Evolutionary conservation across 2,329 filamentous ascomycete genomes (phyloP).

Genomic region (Cercospora nicotianae): DNA sequence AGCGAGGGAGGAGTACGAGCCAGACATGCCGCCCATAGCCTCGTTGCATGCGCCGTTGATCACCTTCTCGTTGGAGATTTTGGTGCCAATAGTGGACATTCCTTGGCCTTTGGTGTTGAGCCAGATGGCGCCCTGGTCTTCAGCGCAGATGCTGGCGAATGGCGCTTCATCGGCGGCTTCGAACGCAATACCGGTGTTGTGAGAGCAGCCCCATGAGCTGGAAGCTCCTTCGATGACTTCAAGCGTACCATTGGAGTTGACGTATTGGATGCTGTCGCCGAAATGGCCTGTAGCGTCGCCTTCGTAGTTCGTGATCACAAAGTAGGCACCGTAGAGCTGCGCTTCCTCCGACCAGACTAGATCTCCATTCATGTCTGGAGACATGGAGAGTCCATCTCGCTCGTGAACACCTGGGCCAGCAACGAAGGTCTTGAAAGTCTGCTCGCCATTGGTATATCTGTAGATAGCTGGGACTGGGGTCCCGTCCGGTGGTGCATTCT

Average conservation of each 20-base stretch:
- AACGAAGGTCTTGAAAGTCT: conserved; percentile 60
- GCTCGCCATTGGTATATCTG: conserved; percentile 56
- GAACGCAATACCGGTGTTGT: conserved; percentile 65
- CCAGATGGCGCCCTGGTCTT: conserved; percentile 65
- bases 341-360: conserved; percentile 59
- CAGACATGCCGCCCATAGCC: conserved; percentile 62
- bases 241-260: conserved; percentile 51
- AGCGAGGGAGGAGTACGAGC: conserved; percentile 60
- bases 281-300: conserved; percentile 58
- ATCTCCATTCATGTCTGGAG: conserved; percentile 63
- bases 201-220: conserved; percentile 61
- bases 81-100: conserved; percentile 56
- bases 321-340: conserved; percentile 61
- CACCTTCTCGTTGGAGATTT: conserved; percentile 63
- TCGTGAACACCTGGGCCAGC: conserved; percentile 57
- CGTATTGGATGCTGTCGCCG: conserved; percentile 58
- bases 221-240: conserved; percentile 55
- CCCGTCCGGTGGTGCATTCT: conserved; percentile 50
- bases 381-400: conserved; percentile 49
- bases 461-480: conserved; percentile 60
- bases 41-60: conserved; percentile 61
- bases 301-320: conserved; percentile 60
- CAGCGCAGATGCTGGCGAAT: conserved; percentile 60
- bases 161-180: conserved; percentile 60
- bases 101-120: conserved; percentile 60